A percentile compares a stretch with the other conserved stretches of the same genome.
Conservation (phyloP, 345 rosid species). For the Viola odorata region DNA sequence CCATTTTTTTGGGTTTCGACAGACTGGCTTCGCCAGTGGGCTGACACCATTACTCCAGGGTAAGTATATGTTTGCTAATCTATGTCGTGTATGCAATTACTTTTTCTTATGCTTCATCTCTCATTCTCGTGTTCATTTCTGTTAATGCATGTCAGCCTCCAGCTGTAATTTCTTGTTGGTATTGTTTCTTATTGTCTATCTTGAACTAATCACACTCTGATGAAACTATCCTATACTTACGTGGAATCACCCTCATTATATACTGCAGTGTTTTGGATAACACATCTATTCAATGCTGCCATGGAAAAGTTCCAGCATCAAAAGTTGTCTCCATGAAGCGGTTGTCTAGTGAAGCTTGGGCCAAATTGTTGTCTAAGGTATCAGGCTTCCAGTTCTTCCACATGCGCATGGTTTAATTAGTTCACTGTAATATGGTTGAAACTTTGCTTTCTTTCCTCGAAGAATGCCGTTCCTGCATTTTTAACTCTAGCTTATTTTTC, state of each 20-base stretch:
- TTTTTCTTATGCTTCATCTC: neutral
- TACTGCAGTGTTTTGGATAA: conserved; percentile 64
- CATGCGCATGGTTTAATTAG: too few relatives aligned
- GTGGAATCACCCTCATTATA: neutral
- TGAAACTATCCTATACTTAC: neutral
- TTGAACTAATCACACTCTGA: neutral
- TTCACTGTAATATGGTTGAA: neutral
- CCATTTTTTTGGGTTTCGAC: conserved; percentile 73
- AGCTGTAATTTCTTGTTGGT: neutral
- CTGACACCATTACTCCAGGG: conserved; percentile 65
- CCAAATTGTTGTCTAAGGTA: conserved; percentile 70
- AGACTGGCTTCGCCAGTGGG: conserved; percentile 97
- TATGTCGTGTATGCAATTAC: conserved; percentile 1
- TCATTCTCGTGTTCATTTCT: neutral
- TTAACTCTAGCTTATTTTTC: neutral
- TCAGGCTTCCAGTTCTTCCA: conserved; percentile 3
- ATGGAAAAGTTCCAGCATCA: conserved; percentile 74
- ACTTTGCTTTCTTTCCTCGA: neutral
- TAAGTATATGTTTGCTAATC: conserved; percentile 33
- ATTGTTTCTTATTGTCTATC: neutral
- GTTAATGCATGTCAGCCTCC: neutral
- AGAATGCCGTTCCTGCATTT: neutral
- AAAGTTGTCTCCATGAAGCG: conserved; percentile 74
- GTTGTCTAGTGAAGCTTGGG: conserved; percentile 70
- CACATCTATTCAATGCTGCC: conserved; percentile 64